A percentile compares a stretch with the other conserved stretches of the same genome.
These are phyloP conservation scores for Limnanthes douglasii DNA, from an alignment of 345 rosid genomes.

Conservation along the genomic window DNA sequence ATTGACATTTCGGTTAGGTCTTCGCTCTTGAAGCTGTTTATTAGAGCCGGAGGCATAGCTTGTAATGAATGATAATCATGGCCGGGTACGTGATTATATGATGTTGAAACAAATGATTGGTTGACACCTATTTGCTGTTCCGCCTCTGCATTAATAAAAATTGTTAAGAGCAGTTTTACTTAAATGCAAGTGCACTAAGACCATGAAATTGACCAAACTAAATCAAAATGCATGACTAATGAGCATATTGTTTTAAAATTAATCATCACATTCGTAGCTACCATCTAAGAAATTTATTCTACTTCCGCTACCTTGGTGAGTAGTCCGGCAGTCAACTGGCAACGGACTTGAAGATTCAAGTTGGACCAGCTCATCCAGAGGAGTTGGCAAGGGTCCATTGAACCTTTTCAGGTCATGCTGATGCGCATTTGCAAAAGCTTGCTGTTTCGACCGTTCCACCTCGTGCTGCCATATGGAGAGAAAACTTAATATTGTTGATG, in stretches of 20 bases:
- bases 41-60: too few species aligned
- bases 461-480: constrained; percentile 12
- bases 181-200: too few species aligned
- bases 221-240: too few species aligned
- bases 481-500: too few species aligned
- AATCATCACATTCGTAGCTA: background rate
- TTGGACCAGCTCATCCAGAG: constrained; percentile 13
- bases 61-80: too few species aligned
- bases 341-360: constrained; percentile 11
- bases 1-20: too few species aligned
- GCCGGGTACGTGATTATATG: constrained; percentile 7
- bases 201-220: too few species aligned
- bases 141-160: constrained; percentile 8
- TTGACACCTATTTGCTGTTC: constrained; percentile 14
- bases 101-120: constrained; percentile 10
- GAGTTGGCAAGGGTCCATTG: constrained; percentile 17
- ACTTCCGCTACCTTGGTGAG: constrained; percentile 18
- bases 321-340: constrained; percentile 15
- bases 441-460: constrained; percentile 25
- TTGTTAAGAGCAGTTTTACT: too few species aligned
- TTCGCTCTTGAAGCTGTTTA: constrained; percentile 12
- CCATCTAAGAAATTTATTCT: background rate
- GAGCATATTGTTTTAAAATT: too few species aligned
- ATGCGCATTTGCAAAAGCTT: constrained; percentile 32
- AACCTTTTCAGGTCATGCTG: too few species aligned